Conservation (phyloP, 768 basidiomycete species). For the Hericium rajendrae region DNA sequence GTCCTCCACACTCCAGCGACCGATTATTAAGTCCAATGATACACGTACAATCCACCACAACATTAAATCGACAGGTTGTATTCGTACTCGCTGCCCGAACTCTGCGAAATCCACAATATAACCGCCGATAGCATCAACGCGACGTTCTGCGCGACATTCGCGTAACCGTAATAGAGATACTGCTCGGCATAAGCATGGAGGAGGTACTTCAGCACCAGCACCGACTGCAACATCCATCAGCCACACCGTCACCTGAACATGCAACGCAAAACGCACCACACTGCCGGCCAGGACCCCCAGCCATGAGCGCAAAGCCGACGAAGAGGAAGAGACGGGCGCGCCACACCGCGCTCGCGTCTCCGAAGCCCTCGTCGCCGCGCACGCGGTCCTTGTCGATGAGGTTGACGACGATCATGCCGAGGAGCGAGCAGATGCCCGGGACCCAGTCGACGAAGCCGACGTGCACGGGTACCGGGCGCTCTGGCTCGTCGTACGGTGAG, state of each 20-base stretch:
- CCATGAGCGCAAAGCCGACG: constrained; percentile 95
- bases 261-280: constrained; percentile 50
- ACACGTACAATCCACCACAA: background rate
- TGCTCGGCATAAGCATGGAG: constrained; percentile 61
- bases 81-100: constrained; percentile 79
- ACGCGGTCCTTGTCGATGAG: constrained; percentile 92
- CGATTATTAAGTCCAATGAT: no score
- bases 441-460: constrained; percentile 95
- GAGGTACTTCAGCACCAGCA: constrained; percentile 86
- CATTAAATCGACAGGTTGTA: constrained; percentile 54
- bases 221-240: constrained; percentile 40
- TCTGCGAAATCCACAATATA: constrained; percentile 90
- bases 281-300: constrained; percentile 96
- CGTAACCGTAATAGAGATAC: constrained; percentile 86
- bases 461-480: constrained; percentile 63
- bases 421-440: constrained; percentile 86
- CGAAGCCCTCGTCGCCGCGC: constrained; percentile 67
- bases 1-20: no score
- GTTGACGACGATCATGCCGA: constrained; percentile 90
- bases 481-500: constrained; percentile 61
- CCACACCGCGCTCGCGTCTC: constrained; percentile 83
- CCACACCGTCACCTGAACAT: background rate
- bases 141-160: constrained; percentile 91
- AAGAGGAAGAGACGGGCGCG: constrained; percentile 85
- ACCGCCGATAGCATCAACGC: constrained; percentile 77